Evolutionary conservation across 768 basidiomycete species (phyloP).

Genomic region (Arthromyces matolae): DNA sequence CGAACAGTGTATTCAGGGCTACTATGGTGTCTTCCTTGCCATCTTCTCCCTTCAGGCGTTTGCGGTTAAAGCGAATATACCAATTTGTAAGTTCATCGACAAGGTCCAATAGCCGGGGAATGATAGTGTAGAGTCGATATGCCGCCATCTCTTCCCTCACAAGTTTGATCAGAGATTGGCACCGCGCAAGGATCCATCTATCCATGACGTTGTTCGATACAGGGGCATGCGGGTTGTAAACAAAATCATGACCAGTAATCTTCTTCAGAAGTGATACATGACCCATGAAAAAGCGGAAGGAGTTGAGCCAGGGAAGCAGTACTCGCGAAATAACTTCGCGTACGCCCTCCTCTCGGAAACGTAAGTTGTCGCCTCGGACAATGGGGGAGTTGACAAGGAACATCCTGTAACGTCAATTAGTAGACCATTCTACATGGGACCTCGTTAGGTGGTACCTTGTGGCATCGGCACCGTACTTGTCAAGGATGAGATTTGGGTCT

Average conservation of each 20-base stretch:
- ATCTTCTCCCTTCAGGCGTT: slow-evolving; percentile 92
- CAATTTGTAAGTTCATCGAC: slow-evolving; percentile 97
- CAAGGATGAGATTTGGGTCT: slow-evolving; percentile 87
- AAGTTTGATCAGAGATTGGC: slow-evolving; percentile 90
- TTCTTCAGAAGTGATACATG: slow-evolving; percentile 88
- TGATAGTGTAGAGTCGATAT: slow-evolving; percentile 95
- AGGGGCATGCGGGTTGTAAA: slow-evolving; percentile 83
- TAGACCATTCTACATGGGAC: slow-evolving; percentile 2
- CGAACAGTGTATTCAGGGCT: slow-evolving; percentile 94
- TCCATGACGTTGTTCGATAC: slow-evolving; percentile 95
- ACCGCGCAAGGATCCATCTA: slow-evolving; percentile 96
- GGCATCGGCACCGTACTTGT: slow-evolving; percentile 93
- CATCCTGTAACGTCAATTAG: slow-evolving; percentile 51
- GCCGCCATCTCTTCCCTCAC: slow-evolving; percentile 96
- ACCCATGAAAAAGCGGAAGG: slow-evolving; percentile 98
- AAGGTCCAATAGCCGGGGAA: slow-evolving; percentile 88
- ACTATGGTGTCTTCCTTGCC: slow-evolving; percentile 81
- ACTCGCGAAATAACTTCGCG: slow-evolving; percentile 96
- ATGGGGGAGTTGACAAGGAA: slow-evolving; percentile 99
- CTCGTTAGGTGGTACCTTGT: slow-evolving; percentile 52
- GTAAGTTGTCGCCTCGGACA: slow-evolving; percentile 94
- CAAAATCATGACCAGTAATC: slow-evolving; percentile 69
- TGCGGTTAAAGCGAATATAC: slow-evolving; percentile 99
- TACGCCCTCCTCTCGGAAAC: slow-evolving; percentile 97
- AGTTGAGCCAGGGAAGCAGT: slow-evolving; percentile 96